phyloP scores from a whole-genome alignment of 805 yeast genomes.

The Yarrowia sp. region DNA sequence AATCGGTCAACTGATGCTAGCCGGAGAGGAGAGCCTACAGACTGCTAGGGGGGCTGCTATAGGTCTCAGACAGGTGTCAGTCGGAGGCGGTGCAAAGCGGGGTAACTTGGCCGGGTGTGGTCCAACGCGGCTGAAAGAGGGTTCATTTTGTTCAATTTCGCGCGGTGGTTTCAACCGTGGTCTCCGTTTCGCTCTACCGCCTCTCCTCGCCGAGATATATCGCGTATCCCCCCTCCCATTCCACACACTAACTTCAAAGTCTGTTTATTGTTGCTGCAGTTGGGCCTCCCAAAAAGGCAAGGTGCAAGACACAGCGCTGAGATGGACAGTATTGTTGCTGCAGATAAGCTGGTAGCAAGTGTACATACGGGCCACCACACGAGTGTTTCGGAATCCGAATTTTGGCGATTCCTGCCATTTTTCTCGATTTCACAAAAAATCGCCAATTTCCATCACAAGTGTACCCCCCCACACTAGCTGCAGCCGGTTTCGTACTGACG shows the following conservation, averaged over 20 bases:
- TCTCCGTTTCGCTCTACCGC: neutral
- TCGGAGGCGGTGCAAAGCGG: no score
- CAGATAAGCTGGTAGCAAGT: neutral
- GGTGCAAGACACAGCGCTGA: neutral
- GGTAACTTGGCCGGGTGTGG: no score
- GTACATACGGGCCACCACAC: no score
- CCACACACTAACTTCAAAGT: neutral
- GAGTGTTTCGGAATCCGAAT: no score
- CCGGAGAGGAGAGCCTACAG: no score
- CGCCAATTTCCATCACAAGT: neutral
- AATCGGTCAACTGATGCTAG: neutral
- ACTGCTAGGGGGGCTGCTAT: no score
- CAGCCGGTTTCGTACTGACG: constrained; percentile 19
- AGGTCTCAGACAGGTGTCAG: no score
- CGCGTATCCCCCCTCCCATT: neutral
- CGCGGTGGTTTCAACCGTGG: no score
- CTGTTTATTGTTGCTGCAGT: constrained; percentile 33
- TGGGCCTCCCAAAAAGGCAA: constrained; percentile 14
- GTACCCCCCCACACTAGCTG: constrained; percentile 2
- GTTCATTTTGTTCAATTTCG: no score
- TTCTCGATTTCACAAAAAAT: no score
- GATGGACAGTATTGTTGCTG: neutral
- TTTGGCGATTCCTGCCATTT: no score
- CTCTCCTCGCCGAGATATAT: neutral
- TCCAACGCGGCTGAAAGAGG: no score